Conservation (phyloP, 495 filamentous ascomycete genomes). For the Penicillium pulvis region DNA sequence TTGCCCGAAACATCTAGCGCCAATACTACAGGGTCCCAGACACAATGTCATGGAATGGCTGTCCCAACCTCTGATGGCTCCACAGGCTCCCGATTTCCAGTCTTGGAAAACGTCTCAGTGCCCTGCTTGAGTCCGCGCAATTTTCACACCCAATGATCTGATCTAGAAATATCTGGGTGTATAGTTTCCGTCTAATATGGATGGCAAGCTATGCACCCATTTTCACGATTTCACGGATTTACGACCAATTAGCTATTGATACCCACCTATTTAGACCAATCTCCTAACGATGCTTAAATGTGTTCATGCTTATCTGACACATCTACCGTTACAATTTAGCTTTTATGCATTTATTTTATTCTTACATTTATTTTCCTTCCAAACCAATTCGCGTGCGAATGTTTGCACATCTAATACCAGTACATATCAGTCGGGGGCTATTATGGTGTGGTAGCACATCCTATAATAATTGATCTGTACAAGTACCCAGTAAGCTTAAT, state of each 20-base stretch:
- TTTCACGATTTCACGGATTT: background rate
- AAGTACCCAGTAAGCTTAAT: no score
- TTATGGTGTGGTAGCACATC: no score
- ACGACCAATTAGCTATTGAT: slow-evolving; percentile 14
- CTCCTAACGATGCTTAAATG: background rate
- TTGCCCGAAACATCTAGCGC: slow-evolving; percentile 7
- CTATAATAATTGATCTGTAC: no score
- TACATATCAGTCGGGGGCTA: no score
- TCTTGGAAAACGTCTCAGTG: slow-evolving; percentile 22
- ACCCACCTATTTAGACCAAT: slow-evolving; percentile 15
- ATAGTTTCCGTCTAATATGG: background rate
- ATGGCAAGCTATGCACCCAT: slow-evolving; percentile 7
- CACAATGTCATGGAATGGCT: background rate
- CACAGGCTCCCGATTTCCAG: slow-evolving; percentile 18
- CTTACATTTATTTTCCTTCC: no score
- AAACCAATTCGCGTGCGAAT: no score
- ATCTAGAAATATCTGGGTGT: slow-evolving; percentile 7
- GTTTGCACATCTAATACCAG: no score
- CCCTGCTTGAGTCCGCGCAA: slow-evolving; percentile 26
- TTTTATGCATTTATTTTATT: no score
- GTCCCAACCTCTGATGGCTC: slow-evolving; percentile 2
- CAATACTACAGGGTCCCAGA: slow-evolving; percentile 8
- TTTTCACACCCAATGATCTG: slow-evolving; percentile 30
- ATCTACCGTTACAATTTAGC: no score
- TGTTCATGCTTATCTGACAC: background rate